Evolutionary conservation across 2,329 filamentous ascomycete genomes (phyloP), one percentile per base, ranked within the genome.

Genomic region (Penicillium sp.): DNA sequence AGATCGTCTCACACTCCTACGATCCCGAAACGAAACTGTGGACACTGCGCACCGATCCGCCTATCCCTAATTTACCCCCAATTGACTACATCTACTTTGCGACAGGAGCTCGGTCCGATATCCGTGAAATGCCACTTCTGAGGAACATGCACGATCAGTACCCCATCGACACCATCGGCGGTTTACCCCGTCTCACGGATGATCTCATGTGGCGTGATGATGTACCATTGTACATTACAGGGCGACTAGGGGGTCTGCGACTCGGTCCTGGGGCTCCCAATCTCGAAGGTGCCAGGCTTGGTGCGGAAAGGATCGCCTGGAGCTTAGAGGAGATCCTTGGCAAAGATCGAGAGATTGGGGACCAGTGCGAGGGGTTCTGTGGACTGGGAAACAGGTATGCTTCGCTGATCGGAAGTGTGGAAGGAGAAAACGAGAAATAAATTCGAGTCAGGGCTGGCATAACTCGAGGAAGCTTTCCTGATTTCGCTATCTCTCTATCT

Each of bases 31-130:
- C 64, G 1, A 70, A 75, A n/a, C 73, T 67, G 5, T 82, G 79
- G 79, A 57, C 60, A 0, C 66, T 85, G 18, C 63, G 71, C 35
- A 81, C 80, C 0, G 70, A 77, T 3, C 81, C 83, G 0, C 68
- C 75, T 0, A 72, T 81, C 11, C 68, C 68, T 0, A 61, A 67
- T 3, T 63, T 86, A 1, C 73, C 75, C 9, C 43, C 56, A 2
- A 71, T 83, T 11, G 78, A 90, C 63, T 86, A 85, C 66, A 80
- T 90, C 53, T 86, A 86, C 66, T 88, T 85, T 59, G 86, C 87
- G 11, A 91, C 87, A 0, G 87, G 87, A 0, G 79, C 86, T 35
- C 76, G 81, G 42, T 79, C 81, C 0, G 76, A 89, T 53, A 79
- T 88, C 26, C 60, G 68, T 1, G 73, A 73, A 2, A 72, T 90